These are phyloP conservation scores for Maudiozyma barnettii DNA, from an alignment of 805 yeast genomes.

Conservation along the genomic window DNA sequence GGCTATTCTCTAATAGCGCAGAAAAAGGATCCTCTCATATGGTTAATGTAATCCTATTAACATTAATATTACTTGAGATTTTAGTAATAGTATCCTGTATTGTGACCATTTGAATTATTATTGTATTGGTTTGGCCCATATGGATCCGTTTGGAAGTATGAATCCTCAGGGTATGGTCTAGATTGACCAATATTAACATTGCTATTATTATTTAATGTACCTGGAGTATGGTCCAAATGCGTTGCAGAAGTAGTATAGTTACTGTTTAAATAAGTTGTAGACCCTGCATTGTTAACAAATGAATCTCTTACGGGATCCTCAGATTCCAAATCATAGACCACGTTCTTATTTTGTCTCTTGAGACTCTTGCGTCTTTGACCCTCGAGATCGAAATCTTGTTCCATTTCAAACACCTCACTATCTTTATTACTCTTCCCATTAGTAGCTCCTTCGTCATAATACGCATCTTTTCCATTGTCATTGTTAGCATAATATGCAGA, in stretches of 20 bases:
- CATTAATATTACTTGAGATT: too few species aligned
- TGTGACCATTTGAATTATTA: neutral
- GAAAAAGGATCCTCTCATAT: neutral
- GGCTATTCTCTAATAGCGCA: too few species aligned
- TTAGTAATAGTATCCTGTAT: neutral
- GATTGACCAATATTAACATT: neutral
- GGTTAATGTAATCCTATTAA: too few species aligned
- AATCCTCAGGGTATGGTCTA: neutral
- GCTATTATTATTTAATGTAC: neutral
- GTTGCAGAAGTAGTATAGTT: neutral
- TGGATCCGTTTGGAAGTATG: neutral
- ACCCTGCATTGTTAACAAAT: neutral
- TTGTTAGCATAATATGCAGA: constrained; percentile 8
- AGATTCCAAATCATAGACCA: neutral
- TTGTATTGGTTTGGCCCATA: neutral
- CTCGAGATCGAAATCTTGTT: constrained; percentile 27
- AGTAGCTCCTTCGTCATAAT: neutral
- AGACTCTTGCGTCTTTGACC: constrained; percentile 15
- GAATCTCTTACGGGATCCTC: neutral
- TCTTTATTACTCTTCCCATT: neutral
- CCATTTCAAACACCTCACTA: constrained; percentile 22
- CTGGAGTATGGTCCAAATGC: neutral
- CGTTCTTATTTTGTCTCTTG: constrained; percentile 2
- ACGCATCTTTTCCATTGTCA: neutral
- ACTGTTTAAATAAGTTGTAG: neutral